phyloP scores from a whole-genome alignment of 208 protist genomes.

The Angomonas ambiguus region DNA sequence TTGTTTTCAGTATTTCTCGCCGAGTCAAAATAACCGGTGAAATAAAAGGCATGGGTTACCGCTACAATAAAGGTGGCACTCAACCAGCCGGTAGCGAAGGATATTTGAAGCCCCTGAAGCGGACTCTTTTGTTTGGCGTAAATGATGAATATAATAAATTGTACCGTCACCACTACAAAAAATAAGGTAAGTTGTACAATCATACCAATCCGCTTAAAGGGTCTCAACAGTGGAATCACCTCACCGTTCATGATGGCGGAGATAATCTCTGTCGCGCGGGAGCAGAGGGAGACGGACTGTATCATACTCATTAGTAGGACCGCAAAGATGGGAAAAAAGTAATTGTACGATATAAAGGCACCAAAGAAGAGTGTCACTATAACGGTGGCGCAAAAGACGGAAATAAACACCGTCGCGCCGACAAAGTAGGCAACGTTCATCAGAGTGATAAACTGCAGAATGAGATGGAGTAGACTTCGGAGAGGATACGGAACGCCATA shows the following conservation, averaged over 20 bases:
- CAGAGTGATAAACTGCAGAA: slow-evolving; percentile 31
- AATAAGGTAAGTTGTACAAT: slow-evolving; percentile 41
- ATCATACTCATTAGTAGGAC: slow-evolving; percentile 43
- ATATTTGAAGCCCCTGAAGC: slow-evolving; percentile 39
- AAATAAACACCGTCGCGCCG: slow-evolving; percentile 42
- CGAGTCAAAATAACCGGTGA: slow-evolving; percentile 38
- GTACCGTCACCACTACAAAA: slow-evolving; percentile 23
- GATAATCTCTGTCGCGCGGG: slow-evolving; percentile 40
- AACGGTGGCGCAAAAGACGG: slow-evolving; percentile 31
- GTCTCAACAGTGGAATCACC: slow-evolving; percentile 49
- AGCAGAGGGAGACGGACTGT: slow-evolving; percentile 41
- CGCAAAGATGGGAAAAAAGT: slow-evolving; percentile 47
- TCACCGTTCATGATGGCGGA: slow-evolving; percentile 24
- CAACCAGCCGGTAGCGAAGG: slow-evolving; percentile 61
- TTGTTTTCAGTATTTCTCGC: slow-evolving; percentile 11
- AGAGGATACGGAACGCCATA: slow-evolving; percentile 33
- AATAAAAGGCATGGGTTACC: slow-evolving; percentile 53
- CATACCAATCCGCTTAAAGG: slow-evolving; percentile 32
- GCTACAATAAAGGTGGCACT: slow-evolving; percentile 34
- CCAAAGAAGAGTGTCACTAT: slow-evolving; percentile 57
- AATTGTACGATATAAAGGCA: slow-evolving; percentile 43
- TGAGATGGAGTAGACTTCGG: slow-evolving; percentile 26
- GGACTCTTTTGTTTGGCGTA: slow-evolving; percentile 28
- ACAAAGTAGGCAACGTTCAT: slow-evolving; percentile 46
- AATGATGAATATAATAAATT: slow-evolving; percentile 60